These are phyloP conservation scores for Theobroma grandiflorum DNA, from an alignment of 441 rosid species.

Conservation along the genomic window DNA sequence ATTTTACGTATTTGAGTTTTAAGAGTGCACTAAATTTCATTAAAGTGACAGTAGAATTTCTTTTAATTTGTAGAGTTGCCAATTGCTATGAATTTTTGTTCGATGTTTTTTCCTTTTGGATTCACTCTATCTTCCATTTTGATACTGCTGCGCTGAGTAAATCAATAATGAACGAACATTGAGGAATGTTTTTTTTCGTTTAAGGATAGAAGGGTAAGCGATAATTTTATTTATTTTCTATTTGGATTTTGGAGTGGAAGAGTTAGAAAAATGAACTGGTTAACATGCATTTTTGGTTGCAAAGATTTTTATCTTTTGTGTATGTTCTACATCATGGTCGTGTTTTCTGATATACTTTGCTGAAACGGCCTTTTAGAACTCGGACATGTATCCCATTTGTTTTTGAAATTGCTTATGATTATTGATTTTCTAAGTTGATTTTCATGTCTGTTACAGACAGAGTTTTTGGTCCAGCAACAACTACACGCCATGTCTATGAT, in stretches of 20 bases:
- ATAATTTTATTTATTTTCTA: neutral
- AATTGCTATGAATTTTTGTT: neutral
- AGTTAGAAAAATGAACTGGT: neutral
- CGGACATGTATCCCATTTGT: neutral
- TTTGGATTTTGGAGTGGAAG: neutral
- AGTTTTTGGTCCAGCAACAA: slow-evolving; percentile 95
- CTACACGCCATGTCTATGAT: slow-evolving; percentile 91
- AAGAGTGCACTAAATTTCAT: neutral
- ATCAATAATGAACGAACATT: neutral
- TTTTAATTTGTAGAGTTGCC: neutral
- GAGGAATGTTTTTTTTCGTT: too few relatives aligned
- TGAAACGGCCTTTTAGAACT: neutral
- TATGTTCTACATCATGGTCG: neutral
- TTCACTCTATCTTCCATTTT: neutral
- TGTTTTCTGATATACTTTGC: neutral
- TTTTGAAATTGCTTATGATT: slow-evolving; percentile 5
- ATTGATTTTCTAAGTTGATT: slow-evolving; percentile 18
- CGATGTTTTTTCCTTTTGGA: neutral
- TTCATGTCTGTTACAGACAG: slow-evolving; percentile 55
- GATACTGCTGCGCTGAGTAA: neutral
- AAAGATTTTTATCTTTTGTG: neutral
- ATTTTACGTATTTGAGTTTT: neutral
- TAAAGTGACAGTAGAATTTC: neutral
- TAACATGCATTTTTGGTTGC: neutral
- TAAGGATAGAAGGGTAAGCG: too few relatives aligned